Evolutionary conservation across 768 basidiomycete genomes (phyloP).

Genomic region (Panellus pusillus): DNA sequence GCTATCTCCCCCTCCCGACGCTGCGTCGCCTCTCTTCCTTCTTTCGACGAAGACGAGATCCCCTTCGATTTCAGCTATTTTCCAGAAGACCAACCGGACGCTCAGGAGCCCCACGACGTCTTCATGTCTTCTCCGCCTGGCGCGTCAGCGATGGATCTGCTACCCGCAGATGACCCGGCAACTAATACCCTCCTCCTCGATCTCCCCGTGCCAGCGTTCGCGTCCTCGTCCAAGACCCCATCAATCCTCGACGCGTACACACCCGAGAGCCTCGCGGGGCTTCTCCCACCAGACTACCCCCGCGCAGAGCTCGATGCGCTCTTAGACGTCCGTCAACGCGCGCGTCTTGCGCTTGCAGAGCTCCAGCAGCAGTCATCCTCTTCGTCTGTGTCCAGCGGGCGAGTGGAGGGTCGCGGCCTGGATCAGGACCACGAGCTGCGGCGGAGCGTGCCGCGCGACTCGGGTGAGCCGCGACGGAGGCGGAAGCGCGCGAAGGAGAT

Average conservation of each 20-base stretch:
- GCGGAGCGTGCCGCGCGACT: conserved; percentile 8
- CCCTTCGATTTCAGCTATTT: not conserved
- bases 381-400: not conserved
- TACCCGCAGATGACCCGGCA: not conserved
- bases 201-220: not conserved
- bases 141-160: not conserved
- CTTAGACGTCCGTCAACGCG: conserved; percentile 13
- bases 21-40: conserved; percentile 6
- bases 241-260: conserved; percentile 14
- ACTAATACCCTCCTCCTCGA: conserved; percentile 14
- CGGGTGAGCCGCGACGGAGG: conserved; percentile 16
- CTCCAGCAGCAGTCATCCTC: not conserved
- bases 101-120: not conserved
- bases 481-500: conserved; percentile 21
- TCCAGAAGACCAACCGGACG: not conserved
- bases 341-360: conserved; percentile 3
- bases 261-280: not conserved
- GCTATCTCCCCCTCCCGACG: conserved; percentile 10
- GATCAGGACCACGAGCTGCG: conserved; percentile 19
- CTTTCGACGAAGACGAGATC: conserved; percentile 1
- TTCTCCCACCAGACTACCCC: not conserved
- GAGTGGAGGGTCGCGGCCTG: not conserved
- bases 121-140: conserved; percentile 1
- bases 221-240: not conserved
- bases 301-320: conserved; percentile 5